Base-by-base conservation (phyloP, 768 basidiomycete species). In the Rhizopogon rudus region DNA sequence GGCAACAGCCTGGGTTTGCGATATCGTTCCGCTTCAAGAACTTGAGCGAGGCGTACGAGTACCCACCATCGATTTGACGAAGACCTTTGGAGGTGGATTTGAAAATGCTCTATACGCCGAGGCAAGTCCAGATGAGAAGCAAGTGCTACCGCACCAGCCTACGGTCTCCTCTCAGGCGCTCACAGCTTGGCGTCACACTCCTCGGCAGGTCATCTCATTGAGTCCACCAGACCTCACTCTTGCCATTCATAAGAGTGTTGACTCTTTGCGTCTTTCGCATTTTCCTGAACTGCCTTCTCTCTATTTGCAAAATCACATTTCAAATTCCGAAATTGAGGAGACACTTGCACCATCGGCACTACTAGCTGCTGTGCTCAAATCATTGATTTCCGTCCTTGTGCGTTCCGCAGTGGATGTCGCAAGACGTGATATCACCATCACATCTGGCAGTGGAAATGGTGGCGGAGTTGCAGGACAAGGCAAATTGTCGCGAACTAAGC, bases 261-360 rank as follows among this genome's bases (percentile, higher is more conserved):
- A 59, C 40, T 60, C 39, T 33, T 10, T 71, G 17, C 50, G 33
- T 29, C 60, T 69, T 17, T 53, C 66, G 35, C 35, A 63, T 50
- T 68, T 64, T 35, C 60, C 66, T 14, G 43, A 56, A 5, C 25
- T 60, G 45, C 41, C 44, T 39, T 51, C 58, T 17, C 9, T 40
- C n/a, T 55, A 60, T 41, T 51, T 63, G 28, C 16, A 44, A n/a
- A 55, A 46, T n/a, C 61, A 43, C 54, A 62, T 55, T 53, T 40
- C 54, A 39, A 54, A 44, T 41, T 43, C 22, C 35, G 35, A 52
- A 12, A 49, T 60, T 7, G 72, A 70, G 42, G 61, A 44, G 6
- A 48, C 49, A 1, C 61, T 78, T n/a, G 69, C 71, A 17, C 70
- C 75, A 3, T 65, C 65, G 5, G 76, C 75, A 14, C 35, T 76